phyloP scores from a whole-genome alignment of 768 basidiomycete species.

The Lactarius psammicola region DNA sequence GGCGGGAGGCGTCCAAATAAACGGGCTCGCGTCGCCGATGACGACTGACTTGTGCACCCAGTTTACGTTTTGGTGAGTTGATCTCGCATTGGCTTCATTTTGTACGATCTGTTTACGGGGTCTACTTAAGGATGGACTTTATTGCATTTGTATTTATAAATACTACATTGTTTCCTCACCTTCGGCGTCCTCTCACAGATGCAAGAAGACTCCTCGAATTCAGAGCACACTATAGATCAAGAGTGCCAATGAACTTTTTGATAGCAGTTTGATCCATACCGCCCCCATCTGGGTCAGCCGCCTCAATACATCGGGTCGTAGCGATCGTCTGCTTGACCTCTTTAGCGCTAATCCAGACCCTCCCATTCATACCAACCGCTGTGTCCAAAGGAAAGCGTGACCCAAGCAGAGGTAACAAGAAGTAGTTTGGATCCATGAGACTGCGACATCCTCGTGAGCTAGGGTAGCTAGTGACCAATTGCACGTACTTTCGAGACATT shows the following conservation, averaged over 20 bases:
- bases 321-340: conserved; percentile 73
- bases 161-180: conserved; percentile 13
- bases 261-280: conserved; percentile 55
- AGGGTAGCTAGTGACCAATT: background rate
- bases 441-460: conserved; percentile 40
- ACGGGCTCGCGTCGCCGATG: conserved; percentile 62
- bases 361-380: conserved; percentile 89
- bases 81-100: background rate
- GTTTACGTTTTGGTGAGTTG: background rate
- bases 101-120: background rate
- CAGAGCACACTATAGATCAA: conserved; percentile 40
- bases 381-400: conserved; percentile 80
- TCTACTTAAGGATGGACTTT: conserved; percentile 4
- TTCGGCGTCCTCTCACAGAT: background rate
- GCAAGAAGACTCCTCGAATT: conserved; percentile 1
- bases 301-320: conserved; percentile 75
- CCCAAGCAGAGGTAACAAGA: conserved; percentile 78
- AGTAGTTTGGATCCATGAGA: conserved; percentile 76
- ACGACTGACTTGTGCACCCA: conserved; percentile 33
- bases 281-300: conserved; percentile 71
- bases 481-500: conserved; percentile 78
- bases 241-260: conserved; percentile 50
- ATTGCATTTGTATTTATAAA: conserved; percentile 22
- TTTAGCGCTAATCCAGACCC: conserved; percentile 83
- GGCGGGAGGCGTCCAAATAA: conserved; percentile 59